Base-by-base conservation (phyloP, 208 protist genomes). In the Leishmania lainsoni region DNA sequence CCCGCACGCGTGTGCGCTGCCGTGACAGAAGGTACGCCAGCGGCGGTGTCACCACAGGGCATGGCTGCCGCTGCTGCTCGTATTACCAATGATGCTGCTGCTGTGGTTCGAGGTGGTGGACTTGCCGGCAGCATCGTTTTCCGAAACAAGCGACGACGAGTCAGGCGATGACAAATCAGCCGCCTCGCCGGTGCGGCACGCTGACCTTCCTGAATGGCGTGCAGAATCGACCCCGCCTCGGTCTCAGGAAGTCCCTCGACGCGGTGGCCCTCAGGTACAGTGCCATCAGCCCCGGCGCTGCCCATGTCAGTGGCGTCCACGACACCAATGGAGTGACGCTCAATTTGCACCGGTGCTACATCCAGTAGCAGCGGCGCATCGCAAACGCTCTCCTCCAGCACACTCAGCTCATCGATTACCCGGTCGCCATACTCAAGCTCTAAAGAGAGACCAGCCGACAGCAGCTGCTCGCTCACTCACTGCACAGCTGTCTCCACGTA, bases 391-490 rank as follows among this genome's bases (percentile, higher is more conserved):
- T 51, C 59, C 69, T 87, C 83, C 22, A 77, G 76, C 0, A 78
- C 81, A 49, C 81, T 84, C 9, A 86, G 80, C 45, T 71, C 20
- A 29, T 76, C 80, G 12, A 90, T 56, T 6, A 88, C 72, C 20
- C 42, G 69, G 49, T 84, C 76, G 58, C 86, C 77, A 42, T 79
- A 71, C 81, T 83, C 76, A 5, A 84, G 81, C 83, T 92, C 86
- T 26, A 92, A 48, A 52, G 88, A 83, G 32, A 79, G 81, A 3
- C 69, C 78, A 9, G 86, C 86, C 32, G 86, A 89, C 42, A 92
- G 77, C 29, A 92, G 76, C 80, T 92, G 79, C 77, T 90, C 88
- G 51, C 79, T 92, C 51, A 90, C 83, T 51, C 79, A 75, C 59
- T 79, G 81, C 35, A 92, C 81, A 1, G 81, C 83, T 5, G 72